phyloP scores from a whole-genome alignment of 495 filamentous ascomycete species.

The Pseudomonodictys pantanalensis region DNA sequence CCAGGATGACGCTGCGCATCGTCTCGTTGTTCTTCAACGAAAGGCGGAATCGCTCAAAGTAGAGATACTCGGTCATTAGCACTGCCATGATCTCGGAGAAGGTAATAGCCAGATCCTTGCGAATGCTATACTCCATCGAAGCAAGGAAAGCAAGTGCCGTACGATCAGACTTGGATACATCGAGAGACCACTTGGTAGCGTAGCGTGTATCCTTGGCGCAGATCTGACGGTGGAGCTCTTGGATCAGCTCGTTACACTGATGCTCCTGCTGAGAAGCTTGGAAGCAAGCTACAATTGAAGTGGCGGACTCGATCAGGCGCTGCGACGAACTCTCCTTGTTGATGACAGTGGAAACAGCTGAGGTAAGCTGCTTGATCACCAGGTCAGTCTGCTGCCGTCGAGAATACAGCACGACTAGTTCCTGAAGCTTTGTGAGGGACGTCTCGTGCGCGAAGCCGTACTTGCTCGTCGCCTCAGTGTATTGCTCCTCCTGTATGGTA shows the following conservation, averaged over 20 bases:
- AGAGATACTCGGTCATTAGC: constrained; percentile 9
- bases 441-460: constrained; percentile 18
- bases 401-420: constrained; percentile 17
- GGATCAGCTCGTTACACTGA: neutral
- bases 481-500: constrained; percentile 10
- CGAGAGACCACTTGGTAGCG: constrained; percentile 21
- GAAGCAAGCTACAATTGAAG: constrained; percentile 7
- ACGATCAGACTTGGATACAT: constrained; percentile 12
- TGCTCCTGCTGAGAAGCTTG: constrained; percentile 1
- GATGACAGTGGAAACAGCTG: constrained; percentile 6
- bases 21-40: constrained; percentile 7
- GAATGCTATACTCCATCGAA: constrained; percentile 19
- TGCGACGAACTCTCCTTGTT: constrained; percentile 21
- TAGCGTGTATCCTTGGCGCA: constrained; percentile 12
- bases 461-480: constrained; percentile 14
- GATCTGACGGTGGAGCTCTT: constrained; percentile 22
- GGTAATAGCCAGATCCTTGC: constrained; percentile 15
- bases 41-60: constrained; percentile 15
- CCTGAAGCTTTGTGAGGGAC: constrained; percentile 8
- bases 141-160: constrained; percentile 23
- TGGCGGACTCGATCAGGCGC: constrained; percentile 13
- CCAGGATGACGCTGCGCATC: constrained; percentile 11
- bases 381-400: constrained; percentile 21
- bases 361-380: constrained; percentile 13
- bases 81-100: constrained; percentile 23